A percentile compares a stretch with the other conserved stretches of the same genome.
phyloP scores from a whole-genome alignment of 2,329 filamentous ascomycete genomes.

The Alternaria sp. region DNA sequence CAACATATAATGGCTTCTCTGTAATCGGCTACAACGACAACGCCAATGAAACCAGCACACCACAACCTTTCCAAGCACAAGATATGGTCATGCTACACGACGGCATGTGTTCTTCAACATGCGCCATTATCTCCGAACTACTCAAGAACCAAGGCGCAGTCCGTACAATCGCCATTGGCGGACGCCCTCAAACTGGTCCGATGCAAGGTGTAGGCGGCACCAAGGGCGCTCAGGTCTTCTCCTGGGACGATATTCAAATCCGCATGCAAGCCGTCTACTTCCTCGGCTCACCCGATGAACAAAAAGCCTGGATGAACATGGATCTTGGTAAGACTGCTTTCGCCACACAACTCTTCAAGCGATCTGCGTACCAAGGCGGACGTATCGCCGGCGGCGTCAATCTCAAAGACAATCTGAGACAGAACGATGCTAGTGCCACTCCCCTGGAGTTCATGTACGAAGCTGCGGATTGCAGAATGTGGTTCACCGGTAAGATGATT shows the following conservation, averaged over 20 bases:
- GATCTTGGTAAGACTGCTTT: slow-evolving; percentile 44
- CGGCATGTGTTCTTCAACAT: slow-evolving; percentile 58
- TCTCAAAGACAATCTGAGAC: slow-evolving; percentile 49
- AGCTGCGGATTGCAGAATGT: slow-evolving; percentile 53
- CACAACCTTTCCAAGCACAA: slow-evolving; percentile 49
- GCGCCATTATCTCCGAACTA: slow-evolving; percentile 56
- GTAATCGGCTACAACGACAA: slow-evolving; percentile 44
- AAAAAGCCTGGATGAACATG: slow-evolving; percentile 38
- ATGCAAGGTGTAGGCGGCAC: slow-evolving; percentile 58
- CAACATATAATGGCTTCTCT: slow-evolving; percentile 40
- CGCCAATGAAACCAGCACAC: slow-evolving; percentile 38
- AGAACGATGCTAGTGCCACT: slow-evolving; percentile 47
- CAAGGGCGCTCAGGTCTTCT: slow-evolving; percentile 53
- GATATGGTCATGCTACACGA: slow-evolving; percentile 56
- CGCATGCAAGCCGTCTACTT: slow-evolving; percentile 44
- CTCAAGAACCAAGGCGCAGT: slow-evolving; percentile 56
- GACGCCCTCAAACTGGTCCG: slow-evolving; percentile 51
- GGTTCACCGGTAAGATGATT: slow-evolving; percentile 50
- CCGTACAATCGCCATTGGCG: slow-evolving; percentile 54
- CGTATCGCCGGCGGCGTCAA: slow-evolving; percentile 44
- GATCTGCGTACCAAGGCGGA: slow-evolving; percentile 35
- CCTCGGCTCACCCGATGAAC: slow-evolving; percentile 42
- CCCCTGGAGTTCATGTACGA: slow-evolving; percentile 54
- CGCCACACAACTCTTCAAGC: slow-evolving; percentile 44
- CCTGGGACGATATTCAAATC: slow-evolving; percentile 45